Percentiles rank a stretch among this genome's conserved stretches.
Evolutionary conservation across 2,329 filamentous ascomycete genomes (phyloP).

Genomic region (Botrytis pseudocinerea): DNA sequence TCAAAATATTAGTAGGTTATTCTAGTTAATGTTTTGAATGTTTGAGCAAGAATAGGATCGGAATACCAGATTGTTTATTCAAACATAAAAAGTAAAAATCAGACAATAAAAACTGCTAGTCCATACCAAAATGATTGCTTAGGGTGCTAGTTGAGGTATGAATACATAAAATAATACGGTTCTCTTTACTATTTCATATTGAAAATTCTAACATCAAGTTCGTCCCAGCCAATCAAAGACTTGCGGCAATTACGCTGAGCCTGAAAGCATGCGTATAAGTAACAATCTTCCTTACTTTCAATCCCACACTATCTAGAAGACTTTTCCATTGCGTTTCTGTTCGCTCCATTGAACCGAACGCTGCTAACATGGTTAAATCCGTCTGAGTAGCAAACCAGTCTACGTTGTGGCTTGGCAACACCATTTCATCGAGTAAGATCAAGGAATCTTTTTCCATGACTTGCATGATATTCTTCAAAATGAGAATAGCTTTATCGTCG

Average conservation of each 20-base stretch:
- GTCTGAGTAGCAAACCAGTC: constrained; percentile 39
- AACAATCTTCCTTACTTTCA: constrained; percentile 16
- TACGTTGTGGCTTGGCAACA: constrained; percentile 43
- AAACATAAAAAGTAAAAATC: too few relatives aligned
- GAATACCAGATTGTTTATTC: too few relatives aligned
- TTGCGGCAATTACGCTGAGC: neutral
- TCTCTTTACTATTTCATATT: too few relatives aligned
- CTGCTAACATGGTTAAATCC: constrained; percentile 44
- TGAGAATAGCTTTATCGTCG: constrained; percentile 40
- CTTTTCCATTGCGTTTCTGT: constrained; percentile 42
- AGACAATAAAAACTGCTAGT: too few relatives aligned
- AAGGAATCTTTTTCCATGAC: constrained; percentile 43
- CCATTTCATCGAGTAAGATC: constrained; percentile 47
- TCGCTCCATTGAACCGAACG: constrained; percentile 42
- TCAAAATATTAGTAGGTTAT: too few relatives aligned
- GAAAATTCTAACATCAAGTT: neutral
- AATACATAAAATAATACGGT: too few relatives aligned
- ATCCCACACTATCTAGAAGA: constrained; percentile 21
- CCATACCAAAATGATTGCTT: too few relatives aligned
- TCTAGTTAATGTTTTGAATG: too few relatives aligned
- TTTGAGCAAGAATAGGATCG: too few relatives aligned
- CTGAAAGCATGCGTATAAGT: constrained; percentile 9
- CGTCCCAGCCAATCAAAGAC: neutral
- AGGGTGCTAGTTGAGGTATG: too few relatives aligned
- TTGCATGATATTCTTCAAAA: constrained; percentile 41